Conservation (phyloP, 768 basidiomycete species). For the Lentinus tigrinus region DNA sequence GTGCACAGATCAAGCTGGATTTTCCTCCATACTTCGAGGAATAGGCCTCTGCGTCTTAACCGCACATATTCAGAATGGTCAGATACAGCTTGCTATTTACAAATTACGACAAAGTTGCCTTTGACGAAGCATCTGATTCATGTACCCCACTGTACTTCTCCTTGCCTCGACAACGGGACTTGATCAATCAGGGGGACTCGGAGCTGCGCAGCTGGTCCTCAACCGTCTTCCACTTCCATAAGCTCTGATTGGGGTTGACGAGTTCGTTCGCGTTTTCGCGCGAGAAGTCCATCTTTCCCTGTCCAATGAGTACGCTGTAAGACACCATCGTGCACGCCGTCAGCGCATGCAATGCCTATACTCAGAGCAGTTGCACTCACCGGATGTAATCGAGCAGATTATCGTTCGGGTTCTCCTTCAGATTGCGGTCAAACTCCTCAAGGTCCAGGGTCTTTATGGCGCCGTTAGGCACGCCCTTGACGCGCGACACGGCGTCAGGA, state of each 20-base stretch:
- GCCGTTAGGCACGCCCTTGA: slow-evolving; percentile 7
- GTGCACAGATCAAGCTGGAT: too few species aligned
- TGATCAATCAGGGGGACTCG: too few species aligned
- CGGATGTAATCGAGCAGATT: slow-evolving; percentile 5
- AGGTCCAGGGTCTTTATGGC: slow-evolving; percentile 17
- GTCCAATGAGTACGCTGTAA: slow-evolving; percentile 15
- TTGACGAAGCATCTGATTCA: too few species aligned
- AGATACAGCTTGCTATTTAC: too few species aligned
- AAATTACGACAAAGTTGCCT: too few species aligned
- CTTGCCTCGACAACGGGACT: too few species aligned
- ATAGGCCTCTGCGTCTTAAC: too few species aligned
- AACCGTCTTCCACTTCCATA: slow-evolving; percentile 25
- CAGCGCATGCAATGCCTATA: too few species aligned
- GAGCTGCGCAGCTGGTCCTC: slow-evolving; percentile 3
- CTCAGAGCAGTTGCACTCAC: slow-evolving; percentile 12
- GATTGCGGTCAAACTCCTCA: slow-evolving; percentile 6
- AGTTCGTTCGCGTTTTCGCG: slow-evolving; percentile 22
- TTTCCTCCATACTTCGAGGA: too few species aligned
- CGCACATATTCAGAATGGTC: too few species aligned
- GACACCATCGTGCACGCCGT: not conserved
- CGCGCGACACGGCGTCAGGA: slow-evolving; percentile 8
- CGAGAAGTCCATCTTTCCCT: slow-evolving; percentile 22
- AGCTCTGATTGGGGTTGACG: slow-evolving; percentile 19
- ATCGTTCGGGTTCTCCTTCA: slow-evolving; percentile 9
- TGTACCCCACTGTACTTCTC: too few species aligned